Evolutionary conservation across 768 basidiomycete species (phyloP).

Genomic region (Rhodocollybia butyracea): DNA sequence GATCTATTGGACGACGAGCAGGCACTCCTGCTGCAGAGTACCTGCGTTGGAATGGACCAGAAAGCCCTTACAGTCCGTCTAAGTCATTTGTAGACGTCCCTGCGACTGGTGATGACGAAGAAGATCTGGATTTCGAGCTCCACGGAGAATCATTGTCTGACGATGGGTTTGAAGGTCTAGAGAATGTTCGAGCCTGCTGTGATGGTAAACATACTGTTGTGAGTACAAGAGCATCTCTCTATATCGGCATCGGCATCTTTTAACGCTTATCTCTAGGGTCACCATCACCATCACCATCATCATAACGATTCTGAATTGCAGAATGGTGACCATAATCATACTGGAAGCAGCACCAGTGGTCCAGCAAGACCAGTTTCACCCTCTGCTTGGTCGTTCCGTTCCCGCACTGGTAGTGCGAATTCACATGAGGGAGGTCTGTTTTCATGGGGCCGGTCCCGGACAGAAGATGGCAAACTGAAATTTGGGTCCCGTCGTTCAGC

Average conservation of each 20-base stretch:
- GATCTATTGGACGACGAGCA: conserved; percentile 79
- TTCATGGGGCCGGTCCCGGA: conserved; percentile 44
- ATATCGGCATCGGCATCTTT: no score
- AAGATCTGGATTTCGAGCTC: conserved; percentile 77
- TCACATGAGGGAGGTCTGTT: conserved; percentile 73
- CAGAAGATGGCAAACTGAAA: conserved; percentile 60
- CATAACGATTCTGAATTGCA: conserved; percentile 44
- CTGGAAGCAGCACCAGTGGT: conserved; percentile 32
- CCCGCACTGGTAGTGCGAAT: conserved; percentile 68
- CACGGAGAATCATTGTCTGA: conserved; percentile 72
- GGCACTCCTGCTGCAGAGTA: conserved; percentile 94
- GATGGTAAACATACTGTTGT: conserved; percentile 87
- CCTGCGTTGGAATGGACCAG: conserved; percentile 72
- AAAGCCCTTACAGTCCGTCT: conserved; percentile 74
- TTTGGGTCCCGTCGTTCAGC: conserved; percentile 69
- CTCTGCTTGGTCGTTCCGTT: conserved; percentile 79
- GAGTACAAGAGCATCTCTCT: conserved; percentile 46
- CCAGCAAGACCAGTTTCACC: conserved; percentile 67
- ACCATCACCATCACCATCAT: conserved; percentile 61
- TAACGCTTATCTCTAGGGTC: no score
- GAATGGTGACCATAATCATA: conserved; percentile 43
- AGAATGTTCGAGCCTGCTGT: conserved; percentile 92
- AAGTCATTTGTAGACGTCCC: conserved; percentile 61
- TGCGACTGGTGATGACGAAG: conserved; percentile 24
- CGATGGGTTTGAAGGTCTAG: conserved; percentile 80